Percentiles rank a stretch among this genome's conserved stretches.
Conservation (phyloP, 2,329 filamentous ascomycete genomes). For the Cladorrhinum sp. region DNA sequence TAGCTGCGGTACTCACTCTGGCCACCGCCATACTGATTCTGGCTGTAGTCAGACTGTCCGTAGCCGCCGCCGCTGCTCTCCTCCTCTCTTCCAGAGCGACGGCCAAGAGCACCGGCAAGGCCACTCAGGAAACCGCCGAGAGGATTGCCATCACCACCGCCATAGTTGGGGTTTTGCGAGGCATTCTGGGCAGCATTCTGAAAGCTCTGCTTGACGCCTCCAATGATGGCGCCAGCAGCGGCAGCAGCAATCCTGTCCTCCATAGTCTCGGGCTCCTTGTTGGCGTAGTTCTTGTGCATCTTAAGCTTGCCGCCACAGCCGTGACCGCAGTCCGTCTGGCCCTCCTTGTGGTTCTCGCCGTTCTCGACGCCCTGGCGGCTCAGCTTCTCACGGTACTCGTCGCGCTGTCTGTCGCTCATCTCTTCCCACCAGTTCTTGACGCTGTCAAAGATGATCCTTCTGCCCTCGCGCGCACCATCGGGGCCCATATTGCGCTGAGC, state of each 20-base stretch:
- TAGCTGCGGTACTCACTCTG: slow-evolving; percentile 60
- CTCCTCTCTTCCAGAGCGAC: slow-evolving; percentile 40
- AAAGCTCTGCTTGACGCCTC: slow-evolving; percentile 54
- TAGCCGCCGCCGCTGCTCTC: slow-evolving; percentile 53
- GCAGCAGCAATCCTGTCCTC: slow-evolving; percentile 56
- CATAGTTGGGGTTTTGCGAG: slow-evolving; percentile 20
- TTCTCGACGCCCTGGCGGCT: slow-evolving; percentile 73
- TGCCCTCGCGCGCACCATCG: slow-evolving; percentile 70
- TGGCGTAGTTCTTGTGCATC: slow-evolving; percentile 64
- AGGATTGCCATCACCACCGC: slow-evolving; percentile 48
- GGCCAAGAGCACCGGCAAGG: slow-evolving; percentile 55
- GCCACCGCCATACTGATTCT: slow-evolving; percentile 57
- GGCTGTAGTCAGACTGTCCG: slow-evolving; percentile 57
- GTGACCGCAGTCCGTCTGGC: slow-evolving; percentile 78
- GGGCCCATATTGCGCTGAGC: slow-evolving; percentile 68
- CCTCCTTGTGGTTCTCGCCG: slow-evolving; percentile 82
- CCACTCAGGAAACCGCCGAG: slow-evolving; percentile 69
- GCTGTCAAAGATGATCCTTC: slow-evolving; percentile 71
- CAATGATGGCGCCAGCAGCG: slow-evolving; percentile 55
- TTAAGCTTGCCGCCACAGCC: slow-evolving; percentile 76
- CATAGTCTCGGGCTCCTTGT: slow-evolving; percentile 44
- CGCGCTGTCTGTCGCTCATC: slow-evolving; percentile 59
- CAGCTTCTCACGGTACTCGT: slow-evolving; percentile 70
- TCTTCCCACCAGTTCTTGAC: slow-evolving; percentile 80
- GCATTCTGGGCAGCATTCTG: slow-evolving; percentile 43